Conservation (phyloP, 495 filamentous ascomycete species). For the Aspergillus leporis region DNA sequence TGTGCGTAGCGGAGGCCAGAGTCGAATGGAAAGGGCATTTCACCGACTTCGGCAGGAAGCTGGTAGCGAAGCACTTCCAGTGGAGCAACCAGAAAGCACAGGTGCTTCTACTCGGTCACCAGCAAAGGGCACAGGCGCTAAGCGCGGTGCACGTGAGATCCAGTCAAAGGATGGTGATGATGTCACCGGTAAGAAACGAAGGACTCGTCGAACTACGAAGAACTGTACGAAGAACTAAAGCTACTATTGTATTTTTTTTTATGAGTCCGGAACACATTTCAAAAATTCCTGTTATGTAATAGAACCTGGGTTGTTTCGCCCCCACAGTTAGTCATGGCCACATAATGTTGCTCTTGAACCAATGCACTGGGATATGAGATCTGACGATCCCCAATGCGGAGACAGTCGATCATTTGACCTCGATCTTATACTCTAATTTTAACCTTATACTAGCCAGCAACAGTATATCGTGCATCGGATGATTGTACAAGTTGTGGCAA, state of each 20-base stretch:
- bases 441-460: neutral
- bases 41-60: conserved; percentile 62
- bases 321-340: conserved; percentile 17
- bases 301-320: neutral
- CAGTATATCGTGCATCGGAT: neutral
- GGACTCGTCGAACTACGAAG: conserved; percentile 12
- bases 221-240: neutral
- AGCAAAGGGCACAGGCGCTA: conserved; percentile 19
- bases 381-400: conserved; percentile 15
- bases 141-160: conserved; percentile 16
- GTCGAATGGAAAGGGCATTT: conserved; percentile 83
- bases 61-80: conserved; percentile 23
- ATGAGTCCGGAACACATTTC: neutral
- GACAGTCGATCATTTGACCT: conserved; percentile 11
- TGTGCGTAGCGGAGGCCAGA: conserved; percentile 58
- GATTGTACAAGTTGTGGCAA: neutral
- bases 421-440: neutral
- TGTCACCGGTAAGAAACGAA: conserved; percentile 21
- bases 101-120: neutral
- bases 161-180: conserved; percentile 5
- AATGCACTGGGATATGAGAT: conserved; percentile 3
- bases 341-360: conserved; percentile 13
- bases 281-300: neutral
- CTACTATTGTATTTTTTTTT: neutral
- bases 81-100: conserved; percentile 5